These are phyloP conservation scores for Sequoia sempervirens DNA, from an alignment of 75 land plant genomes.

Conservation along the genomic window DNA sequence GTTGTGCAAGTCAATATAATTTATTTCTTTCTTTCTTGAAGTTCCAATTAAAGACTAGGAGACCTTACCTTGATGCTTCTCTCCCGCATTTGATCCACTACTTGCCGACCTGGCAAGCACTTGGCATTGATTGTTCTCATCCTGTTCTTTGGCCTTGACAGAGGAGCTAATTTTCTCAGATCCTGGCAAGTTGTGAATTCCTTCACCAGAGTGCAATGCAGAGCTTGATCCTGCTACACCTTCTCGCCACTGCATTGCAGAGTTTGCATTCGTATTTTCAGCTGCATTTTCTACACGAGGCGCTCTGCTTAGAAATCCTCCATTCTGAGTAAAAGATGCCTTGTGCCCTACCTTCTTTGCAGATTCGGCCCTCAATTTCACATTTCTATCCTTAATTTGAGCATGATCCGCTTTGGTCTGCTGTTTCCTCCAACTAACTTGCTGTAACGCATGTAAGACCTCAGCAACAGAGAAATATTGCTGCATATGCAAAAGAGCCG, in stretches of 20 bases:
- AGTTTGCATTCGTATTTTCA: background rate
- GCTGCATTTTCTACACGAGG: background rate
- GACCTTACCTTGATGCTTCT: background rate
- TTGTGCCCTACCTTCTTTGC: conserved; percentile 6
- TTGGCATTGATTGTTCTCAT: background rate
- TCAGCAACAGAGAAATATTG: conserved; percentile 70
- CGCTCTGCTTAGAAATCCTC: background rate
- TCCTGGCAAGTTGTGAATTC: background rate
- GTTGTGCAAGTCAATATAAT: no score
- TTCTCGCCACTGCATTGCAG: background rate
- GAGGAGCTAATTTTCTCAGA: background rate
- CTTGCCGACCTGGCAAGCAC: background rate
- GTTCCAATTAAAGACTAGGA: no score
- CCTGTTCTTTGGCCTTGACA: background rate
- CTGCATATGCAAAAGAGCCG: conserved; percentile 68
- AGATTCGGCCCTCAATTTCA: background rate
- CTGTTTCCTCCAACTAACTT: conserved; percentile 44
- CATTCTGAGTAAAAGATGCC: background rate
- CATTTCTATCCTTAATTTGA: background rate
- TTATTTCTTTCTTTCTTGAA: background rate
- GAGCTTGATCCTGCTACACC: background rate
- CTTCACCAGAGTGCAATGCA: background rate
- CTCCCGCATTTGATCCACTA: background rate
- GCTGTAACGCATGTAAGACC: conserved; percentile 55
- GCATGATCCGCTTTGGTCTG: conserved; percentile 2